Conservation (phyloP, 192 early-diverging fungal genomes). For the Gamsiella multidivaricata region DNA sequence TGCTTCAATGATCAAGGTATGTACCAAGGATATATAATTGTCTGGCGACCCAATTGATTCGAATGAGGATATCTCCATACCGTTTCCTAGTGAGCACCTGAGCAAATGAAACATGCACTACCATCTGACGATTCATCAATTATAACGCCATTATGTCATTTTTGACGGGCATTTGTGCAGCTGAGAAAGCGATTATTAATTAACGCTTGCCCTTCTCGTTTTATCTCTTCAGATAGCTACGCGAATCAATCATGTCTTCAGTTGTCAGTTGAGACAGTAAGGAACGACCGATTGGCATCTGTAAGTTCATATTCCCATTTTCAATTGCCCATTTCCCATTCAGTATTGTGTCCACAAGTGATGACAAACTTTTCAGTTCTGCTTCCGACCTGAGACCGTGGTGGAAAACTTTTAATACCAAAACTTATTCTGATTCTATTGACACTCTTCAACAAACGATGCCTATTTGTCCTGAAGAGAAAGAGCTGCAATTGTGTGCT, state of each 20-base stretch:
- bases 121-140: slow-evolving; percentile 57
- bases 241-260: too few relatives aligned
- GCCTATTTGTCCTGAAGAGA: not conserved
- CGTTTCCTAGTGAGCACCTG: slow-evolving; percentile 58
- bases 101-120: slow-evolving; percentile 59
- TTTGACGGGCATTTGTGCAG: not conserved
- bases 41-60: slow-evolving; percentile 35
- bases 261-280: too few relatives aligned
- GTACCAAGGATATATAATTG: too few relatives aligned
- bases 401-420: slow-evolving; percentile 50
- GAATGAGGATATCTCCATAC: slow-evolving; percentile 57
- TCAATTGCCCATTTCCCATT: not conserved
- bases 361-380: slow-evolving; percentile 57
- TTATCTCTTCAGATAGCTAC: too few relatives aligned
- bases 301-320: not conserved
- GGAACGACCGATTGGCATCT: not conserved
- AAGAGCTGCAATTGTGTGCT: not conserved
- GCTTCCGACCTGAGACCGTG: slow-evolving; percentile 56
- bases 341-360: slow-evolving; percentile 5
- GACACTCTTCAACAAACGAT: not conserved
- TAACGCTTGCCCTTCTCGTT: not conserved
- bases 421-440: slow-evolving; percentile 50
- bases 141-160: not conserved
- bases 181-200: not conserved
- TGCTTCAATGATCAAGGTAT: not conserved